Evolutionary conservation across 305 asterid genomes (phyloP).

Genomic region (Nicotiana rustica): DNA sequence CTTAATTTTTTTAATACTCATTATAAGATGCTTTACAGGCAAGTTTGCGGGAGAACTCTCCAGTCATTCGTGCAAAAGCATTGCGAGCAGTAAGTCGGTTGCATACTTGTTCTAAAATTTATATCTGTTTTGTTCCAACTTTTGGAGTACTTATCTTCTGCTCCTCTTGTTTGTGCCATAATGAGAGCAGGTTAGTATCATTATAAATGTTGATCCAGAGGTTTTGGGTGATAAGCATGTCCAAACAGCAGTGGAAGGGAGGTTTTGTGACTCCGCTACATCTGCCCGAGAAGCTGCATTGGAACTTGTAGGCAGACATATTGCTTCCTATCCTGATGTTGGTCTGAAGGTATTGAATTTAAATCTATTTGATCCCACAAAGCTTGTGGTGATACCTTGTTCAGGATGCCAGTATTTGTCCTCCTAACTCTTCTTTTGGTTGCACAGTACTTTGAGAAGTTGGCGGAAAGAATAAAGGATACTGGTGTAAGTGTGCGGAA

Average conservation of each 20-base stretch:
- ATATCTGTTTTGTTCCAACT: conserved; percentile 37
- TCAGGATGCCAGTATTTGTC: conserved; percentile 38
- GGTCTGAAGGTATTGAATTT: conserved; percentile 83
- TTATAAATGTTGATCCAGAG: conserved; percentile 99
- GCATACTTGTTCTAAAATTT: conserved; percentile 38
- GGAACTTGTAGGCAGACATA: conserved; percentile 99
- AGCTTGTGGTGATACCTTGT: conserved; percentile 37
- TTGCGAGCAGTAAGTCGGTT: conserved; percentile 87
- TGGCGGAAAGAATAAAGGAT: conserved; percentile 98
- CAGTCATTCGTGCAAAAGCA: conserved; percentile 97
- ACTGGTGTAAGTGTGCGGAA: conserved; percentile 99
- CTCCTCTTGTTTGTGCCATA: conserved; percentile 39
- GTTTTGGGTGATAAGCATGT: conserved; percentile 91
- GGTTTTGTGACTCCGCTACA: conserved; percentile 97
- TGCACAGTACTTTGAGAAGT: conserved; percentile 93
- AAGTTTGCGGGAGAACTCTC: conserved; percentile 92
- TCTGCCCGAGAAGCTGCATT: conserved; percentile 99
- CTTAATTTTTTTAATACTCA: conserved; percentile 33
- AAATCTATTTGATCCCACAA: conserved; percentile 34
- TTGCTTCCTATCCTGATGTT: conserved; percentile 99
- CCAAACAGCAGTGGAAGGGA: conserved; percentile 97
- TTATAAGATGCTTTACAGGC: conserved; percentile 64
- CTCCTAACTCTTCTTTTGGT: conserved; percentile 44
- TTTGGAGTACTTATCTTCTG: conserved; percentile 39
- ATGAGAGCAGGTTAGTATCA: conserved; percentile 85